Evolutionary conservation across 805 yeast species (phyloP), one percentile per base, ranked within the genome.

Genomic region (Wickerhamiella bombiphila): DNA sequence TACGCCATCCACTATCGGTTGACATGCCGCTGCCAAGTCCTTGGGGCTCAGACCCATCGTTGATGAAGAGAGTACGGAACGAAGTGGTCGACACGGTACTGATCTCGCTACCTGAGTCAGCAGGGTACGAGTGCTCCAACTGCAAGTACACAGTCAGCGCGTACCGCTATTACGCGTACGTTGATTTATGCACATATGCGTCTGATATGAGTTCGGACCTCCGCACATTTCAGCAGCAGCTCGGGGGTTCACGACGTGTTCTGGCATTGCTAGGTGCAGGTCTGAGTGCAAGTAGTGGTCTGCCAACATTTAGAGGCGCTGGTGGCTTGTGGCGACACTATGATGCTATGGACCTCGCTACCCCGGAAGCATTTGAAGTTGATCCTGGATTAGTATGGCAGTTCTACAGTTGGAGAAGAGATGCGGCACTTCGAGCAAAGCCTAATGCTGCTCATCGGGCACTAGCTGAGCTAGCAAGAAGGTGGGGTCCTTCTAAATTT

Each of bases 351-450:
- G 94, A 83, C 51, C 62, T 85, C 32, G 94, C 94, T 5, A 83
- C 94, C 0, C 94, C 93, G 0, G 94, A 83, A 52, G 94, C 94
- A 4, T 83, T 85, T 54, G 70, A 74, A 42, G 63, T 64, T 15
- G 86, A 83, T 52, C 94, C 95, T 0, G 80, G 81, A 0, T 62
- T 82, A 7, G 94, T 85, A 5, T 83, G 95, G 95, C 88, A 80
- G 52, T 83, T 80, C 50, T 83, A 85, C 56, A 65, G 82, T 3
- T 72, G 72, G 55, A 59, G 93, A 43, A 54, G 95, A 32, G 65
- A 59, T 34, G 63, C 63, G 35, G 86, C 94, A 0, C 59, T 80
- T 36, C 57, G 57, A 32, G 82, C 88, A 0, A 56, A 51, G 35
- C 94, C 94, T 0, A 83, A 83, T 50, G 55, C 51, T 7, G 94